phyloP scores from a whole-genome alignment of 164 flowering plant genomes.

The Sedum album region DNA sequence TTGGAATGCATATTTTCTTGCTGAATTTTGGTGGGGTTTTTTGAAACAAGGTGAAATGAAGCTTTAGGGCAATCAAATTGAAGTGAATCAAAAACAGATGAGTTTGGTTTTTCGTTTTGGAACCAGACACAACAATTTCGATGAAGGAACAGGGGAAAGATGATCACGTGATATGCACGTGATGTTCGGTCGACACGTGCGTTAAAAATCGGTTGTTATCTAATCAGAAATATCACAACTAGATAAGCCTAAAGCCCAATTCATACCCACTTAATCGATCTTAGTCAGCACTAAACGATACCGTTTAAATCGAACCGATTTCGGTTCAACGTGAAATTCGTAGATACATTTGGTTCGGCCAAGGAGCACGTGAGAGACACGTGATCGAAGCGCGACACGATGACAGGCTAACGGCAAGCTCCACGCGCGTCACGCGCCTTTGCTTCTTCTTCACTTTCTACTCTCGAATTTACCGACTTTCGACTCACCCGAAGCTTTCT shows the following conservation, averaged over 20 bases:
- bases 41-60: background rate
- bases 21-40: background rate
- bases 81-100: background rate
- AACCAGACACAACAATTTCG: background rate
- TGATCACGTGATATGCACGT: background rate
- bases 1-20: slow-evolving; percentile 18
- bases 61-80: background rate
- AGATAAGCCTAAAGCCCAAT: too few species aligned
- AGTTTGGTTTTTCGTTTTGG: slow-evolving; percentile 2
- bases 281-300: background rate
- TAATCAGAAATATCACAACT: too few species aligned
- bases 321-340: background rate
- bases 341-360: background rate
- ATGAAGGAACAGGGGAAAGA: background rate
- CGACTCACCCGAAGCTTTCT: background rate
- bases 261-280: too few species aligned
- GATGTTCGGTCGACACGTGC: background rate
- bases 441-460: background rate
- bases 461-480: background rate
- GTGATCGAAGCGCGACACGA: background rate
- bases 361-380: background rate
- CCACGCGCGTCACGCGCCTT: background rate
- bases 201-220: background rate
- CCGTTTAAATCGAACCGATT: background rate
- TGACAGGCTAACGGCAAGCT: background rate